Evolutionary conservation across 495 filamentous ascomycete genomes (phyloP).

Genomic region (Lentithecium fluviatile): DNA sequence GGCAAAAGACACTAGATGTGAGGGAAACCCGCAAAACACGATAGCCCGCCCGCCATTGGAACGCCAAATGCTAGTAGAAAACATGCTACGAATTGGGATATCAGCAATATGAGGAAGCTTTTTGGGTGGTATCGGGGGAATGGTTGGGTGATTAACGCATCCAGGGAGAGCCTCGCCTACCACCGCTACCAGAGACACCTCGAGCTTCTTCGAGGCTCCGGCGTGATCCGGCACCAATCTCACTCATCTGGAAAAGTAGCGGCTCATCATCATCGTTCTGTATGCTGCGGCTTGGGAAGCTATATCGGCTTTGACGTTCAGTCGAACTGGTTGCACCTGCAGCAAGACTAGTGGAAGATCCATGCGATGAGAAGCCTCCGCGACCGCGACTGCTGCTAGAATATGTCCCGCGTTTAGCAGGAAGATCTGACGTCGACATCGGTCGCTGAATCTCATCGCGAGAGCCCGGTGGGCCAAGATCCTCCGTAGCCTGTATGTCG

Average conservation of each 20-base stretch:
- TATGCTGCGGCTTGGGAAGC: constrained; percentile 39
- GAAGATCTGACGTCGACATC: constrained; percentile 28
- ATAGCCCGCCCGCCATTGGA: neutral
- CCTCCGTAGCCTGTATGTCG: constrained; percentile 1
- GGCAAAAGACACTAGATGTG: neutral
- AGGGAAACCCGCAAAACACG: neutral
- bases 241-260: constrained; percentile 83
- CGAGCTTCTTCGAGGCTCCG: constrained; percentile 69
- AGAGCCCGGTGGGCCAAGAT: constrained; percentile 25
- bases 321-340: constrained; percentile 42
- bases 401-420: constrained; percentile 18
- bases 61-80: constrained; percentile 2
- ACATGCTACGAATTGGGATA: neutral
- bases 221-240: constrained; percentile 64
- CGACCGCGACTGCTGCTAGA: constrained; percentile 22
- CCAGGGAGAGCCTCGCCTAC: constrained; percentile 23
- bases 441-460: constrained; percentile 27
- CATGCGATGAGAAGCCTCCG: constrained; percentile 42
- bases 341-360: constrained; percentile 47
- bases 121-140: neutral
- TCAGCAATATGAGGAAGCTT: neutral
- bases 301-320: constrained; percentile 41
- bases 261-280: constrained; percentile 70
- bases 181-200: constrained; percentile 32
- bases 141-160: constrained; percentile 3